phyloP scores from a whole-genome alignment of 805 yeast species.

The Vanderwaltozyma verrucispora region DNA sequence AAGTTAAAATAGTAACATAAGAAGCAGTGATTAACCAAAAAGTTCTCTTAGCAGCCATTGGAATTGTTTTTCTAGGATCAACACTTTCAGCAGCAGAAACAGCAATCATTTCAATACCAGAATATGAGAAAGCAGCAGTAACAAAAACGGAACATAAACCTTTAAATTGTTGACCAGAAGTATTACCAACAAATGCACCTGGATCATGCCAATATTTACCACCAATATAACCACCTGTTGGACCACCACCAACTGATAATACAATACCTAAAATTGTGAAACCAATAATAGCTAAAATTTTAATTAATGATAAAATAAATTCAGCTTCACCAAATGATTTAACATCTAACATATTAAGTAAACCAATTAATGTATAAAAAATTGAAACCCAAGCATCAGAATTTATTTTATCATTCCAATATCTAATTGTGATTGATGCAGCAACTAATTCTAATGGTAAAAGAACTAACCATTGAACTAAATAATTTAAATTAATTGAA shows the following conservation, averaged over 20 bases:
- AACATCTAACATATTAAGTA: constrained; percentile 43
- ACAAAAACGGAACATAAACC: constrained; percentile 46
- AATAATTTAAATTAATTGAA: constrained; percentile 43
- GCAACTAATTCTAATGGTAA: constrained; percentile 54
- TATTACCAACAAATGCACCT: constrained; percentile 51
- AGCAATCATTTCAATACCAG: constrained; percentile 67
- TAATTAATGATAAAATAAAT: constrained; percentile 39
- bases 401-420: constrained; percentile 40
- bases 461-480: constrained; percentile 45
- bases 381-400: constrained; percentile 55
- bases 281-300: constrained; percentile 39
- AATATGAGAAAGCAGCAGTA: constrained; percentile 54
- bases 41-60: constrained; percentile 69
- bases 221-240: constrained; percentile 33
- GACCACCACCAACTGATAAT: constrained; percentile 39
- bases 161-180: constrained; percentile 33
- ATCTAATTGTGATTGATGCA: constrained; percentile 44
- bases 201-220: constrained; percentile 39
- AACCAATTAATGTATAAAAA: constrained; percentile 37
- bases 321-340: constrained; percentile 49
- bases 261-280: constrained; percentile 46
- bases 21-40: constrained; percentile 73
- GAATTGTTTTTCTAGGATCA: constrained; percentile 57
- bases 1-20: constrained; percentile 48
- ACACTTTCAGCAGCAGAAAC: constrained; percentile 69